Evolutionary conservation across 208 protist species (phyloP), one percentile per base, ranked within the genome.

Genomic region (Wallacemonas sp.): DNA sequence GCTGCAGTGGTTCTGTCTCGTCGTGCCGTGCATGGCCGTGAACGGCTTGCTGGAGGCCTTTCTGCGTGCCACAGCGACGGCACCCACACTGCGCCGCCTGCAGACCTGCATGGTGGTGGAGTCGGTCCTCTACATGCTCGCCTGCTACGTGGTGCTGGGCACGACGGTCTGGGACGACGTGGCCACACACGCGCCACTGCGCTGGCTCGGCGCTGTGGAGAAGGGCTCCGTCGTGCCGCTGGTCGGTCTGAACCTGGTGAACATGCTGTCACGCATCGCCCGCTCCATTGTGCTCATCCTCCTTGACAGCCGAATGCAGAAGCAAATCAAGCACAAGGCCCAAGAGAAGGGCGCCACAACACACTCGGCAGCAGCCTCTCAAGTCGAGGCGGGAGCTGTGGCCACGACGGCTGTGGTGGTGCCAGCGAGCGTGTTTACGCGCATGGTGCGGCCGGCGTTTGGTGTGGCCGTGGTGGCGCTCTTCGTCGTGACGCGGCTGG

Each of bases 1-100:
- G 49, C 75, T 98, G 27, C 81, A 87, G 61, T 65, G 81, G 29
- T 97, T 96, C 70, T 96, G 89, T 52, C 65, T 87, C 30, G 76
- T 81, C 2, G 65, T 98, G 21, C 76, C 81, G 23, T 69, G 86
- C 27, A 74, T 97, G 63, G 89, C 85, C 16, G 60, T 86, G 55
- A 93, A 95, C 62, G 96, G 96, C 29, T 72, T 97, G 29, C 79
- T 93, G 5, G 90, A 96, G 74, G 78, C 83, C 1, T 97, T 92
- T 74, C 41, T 92, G 61, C 83, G 91, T 17, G 87, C 85, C 0
- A 76, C 78, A 26, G 81, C 87, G 21, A 72, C 74, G 1, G 61
- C 78, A 23, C 43, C 32, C 1, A 61, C 74, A 34, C 70, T 94
- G 52, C 48, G 52, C 17, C 77, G 82, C 2, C 63, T 74, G 27